A percentile compares a stretch with the other conserved stretches of the same genome.
Conservation (phyloP, 1,284 basidiomycete genomes). For the Prillingera fragicola region DNA sequence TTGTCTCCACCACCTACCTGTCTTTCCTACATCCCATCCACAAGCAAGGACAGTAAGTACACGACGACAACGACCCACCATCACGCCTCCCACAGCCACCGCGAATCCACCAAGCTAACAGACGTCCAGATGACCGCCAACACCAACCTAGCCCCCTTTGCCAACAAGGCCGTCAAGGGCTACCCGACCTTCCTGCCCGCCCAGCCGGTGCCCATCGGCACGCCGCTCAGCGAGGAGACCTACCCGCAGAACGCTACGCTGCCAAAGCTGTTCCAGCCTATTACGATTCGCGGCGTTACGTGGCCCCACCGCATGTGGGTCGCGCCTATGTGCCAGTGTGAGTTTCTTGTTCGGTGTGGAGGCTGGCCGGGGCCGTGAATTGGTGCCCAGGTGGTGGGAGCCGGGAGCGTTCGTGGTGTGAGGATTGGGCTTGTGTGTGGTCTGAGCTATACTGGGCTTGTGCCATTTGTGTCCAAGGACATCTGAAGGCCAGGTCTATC, state of each 20-base stretch:
- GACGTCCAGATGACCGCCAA: too few relatives aligned
- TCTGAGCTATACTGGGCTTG: too few relatives aligned
- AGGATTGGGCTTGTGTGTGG: too few relatives aligned
- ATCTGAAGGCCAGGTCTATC: too few relatives aligned
- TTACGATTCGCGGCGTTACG: slow-evolving; percentile 58
- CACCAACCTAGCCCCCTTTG: slow-evolving; percentile 10
- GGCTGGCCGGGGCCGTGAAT: neutral
- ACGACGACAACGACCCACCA: too few relatives aligned
- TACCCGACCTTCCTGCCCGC: slow-evolving; percentile 46
- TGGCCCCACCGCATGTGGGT: slow-evolving; percentile 59
- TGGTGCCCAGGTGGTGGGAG: too few relatives aligned
- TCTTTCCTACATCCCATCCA: neutral
- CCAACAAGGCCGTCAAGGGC: slow-evolving; percentile 3
- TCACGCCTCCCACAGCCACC: too few relatives aligned
- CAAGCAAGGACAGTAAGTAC: too few relatives aligned
- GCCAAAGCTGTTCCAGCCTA: slow-evolving; percentile 62
- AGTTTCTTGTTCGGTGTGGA: slow-evolving; percentile 14
- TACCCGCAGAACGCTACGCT: slow-evolving; percentile 39
- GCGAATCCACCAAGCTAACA: too few relatives aligned
- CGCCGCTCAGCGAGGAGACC: slow-evolving; percentile 24
- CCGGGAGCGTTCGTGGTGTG: too few relatives aligned
- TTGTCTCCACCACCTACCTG: too few relatives aligned
- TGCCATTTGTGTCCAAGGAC: too few relatives aligned
- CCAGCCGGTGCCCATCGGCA: slow-evolving; percentile 61
- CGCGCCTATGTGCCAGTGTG: slow-evolving; percentile 63